phyloP scores from a whole-genome alignment of 2,329 filamentous ascomycete species.

The Colletotrichum kahawae region DNA sequence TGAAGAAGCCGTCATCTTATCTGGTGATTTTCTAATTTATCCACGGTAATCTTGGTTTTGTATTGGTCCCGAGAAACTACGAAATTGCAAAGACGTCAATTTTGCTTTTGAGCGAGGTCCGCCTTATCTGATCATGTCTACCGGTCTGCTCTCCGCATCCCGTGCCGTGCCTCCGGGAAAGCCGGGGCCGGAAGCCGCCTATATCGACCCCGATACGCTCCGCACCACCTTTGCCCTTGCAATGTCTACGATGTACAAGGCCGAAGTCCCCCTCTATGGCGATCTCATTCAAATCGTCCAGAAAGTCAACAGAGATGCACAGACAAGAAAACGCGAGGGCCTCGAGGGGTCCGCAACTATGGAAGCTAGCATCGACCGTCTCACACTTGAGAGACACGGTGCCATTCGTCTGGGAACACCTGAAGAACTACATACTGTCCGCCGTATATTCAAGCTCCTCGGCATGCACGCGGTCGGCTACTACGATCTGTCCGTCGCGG shows the following conservation, averaged over 20 bases:
- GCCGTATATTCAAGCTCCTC: constrained; percentile 49
- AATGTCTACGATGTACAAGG: constrained; percentile 39
- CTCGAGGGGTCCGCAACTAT: neutral
- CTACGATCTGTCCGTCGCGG: constrained; percentile 52
- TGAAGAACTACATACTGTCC: constrained; percentile 45
- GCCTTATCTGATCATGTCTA: neutral
- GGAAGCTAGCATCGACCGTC: neutral
- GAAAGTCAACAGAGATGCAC: constrained; percentile 25
- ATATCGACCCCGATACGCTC: constrained; percentile 24
- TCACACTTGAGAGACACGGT: constrained; percentile 41
- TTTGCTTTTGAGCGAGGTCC: neutral
- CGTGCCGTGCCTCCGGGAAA: neutral
- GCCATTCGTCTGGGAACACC: constrained; percentile 54
- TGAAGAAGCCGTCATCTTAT: neutral
- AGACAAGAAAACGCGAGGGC: neutral
- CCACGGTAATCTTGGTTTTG: rapidly evolving
- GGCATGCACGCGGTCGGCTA: constrained; percentile 56
- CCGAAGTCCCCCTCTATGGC: constrained; percentile 39
- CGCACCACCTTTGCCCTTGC: constrained; percentile 32
- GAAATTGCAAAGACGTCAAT: neutral
- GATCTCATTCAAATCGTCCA: constrained; percentile 35
- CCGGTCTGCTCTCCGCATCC: neutral
- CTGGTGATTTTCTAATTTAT: neutral
- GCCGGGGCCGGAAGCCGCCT: neutral
- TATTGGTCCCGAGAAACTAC: neutral